Evolutionary conservation across 768 basidiomycete genomes (phyloP), one percentile per base, ranked within the genome.

Genomic region (Amyloporia xantha): DNA sequence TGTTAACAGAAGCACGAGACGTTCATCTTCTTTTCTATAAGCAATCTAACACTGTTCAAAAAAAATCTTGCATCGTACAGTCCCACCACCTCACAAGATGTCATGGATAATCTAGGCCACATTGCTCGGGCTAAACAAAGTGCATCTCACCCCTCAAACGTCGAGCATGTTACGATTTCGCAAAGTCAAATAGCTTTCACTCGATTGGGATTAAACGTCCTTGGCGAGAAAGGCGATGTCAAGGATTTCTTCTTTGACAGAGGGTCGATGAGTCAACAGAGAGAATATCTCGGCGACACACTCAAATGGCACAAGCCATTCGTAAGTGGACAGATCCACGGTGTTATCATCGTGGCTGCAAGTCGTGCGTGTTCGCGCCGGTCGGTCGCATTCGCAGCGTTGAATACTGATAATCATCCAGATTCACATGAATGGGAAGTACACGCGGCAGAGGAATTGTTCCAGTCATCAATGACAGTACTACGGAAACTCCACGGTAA

Each of bases 401-500:
- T 27, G 26, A 17, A 11, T 11, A 44, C 15, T 11, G 13, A 3
- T 5, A 3, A 19, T 26, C 2, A 12, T 19, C n/a, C n/a, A 44
- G 43, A 44, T 24, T 9, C 17, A 12, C 10, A 23, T n/a, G n/a
- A n/a, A n/a, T n/a, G n/a, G 1, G 1, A 44, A 27, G 26, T 24
- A n/a, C 3, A 6, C 30, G 15, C 7, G 9, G 30, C 30, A 44
- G 24, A 27, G 25, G 2, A 44, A 27, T 12, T 11, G 19, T 44
- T 44, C 25, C 13, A 27, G 30, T 12, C 13, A 23, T 59, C 63
- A 26, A 51, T 62, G 44, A 21, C 21, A 35, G 40, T 10, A 30
- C 51, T 12, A 33, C 42, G 9, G 45, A 26, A 20, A 25, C n/a
- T 49, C 21, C 48, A 59, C 44, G 62, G 56, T 20, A 48, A 72